Evolutionary conservation across 257 asterid species (phyloP).

Genomic region (Lycium barbarum): DNA sequence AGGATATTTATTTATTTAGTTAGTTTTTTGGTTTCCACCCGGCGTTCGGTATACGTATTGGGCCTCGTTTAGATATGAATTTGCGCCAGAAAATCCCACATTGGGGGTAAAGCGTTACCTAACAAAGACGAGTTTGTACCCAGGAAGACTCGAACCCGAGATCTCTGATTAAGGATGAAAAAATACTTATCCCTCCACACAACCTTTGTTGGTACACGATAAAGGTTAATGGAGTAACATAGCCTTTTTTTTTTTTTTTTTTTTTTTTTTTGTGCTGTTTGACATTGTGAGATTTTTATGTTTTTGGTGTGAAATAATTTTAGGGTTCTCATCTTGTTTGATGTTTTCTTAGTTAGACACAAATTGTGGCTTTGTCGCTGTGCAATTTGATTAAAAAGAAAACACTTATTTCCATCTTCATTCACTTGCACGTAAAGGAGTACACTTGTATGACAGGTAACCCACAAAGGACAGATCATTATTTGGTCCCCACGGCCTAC

Average conservation of each 20-base stretch:
- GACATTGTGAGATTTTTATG: too few relatives aligned
- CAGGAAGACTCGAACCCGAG: background rate
- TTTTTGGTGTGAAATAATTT: too few relatives aligned
- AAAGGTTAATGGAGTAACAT: too few relatives aligned
- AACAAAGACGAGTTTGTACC: background rate
- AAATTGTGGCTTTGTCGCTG: too few relatives aligned
- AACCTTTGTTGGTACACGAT: too few relatives aligned
- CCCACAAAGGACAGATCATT: background rate
- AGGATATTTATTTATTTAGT: background rate
- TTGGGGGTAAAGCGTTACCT: background rate
- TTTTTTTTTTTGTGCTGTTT: too few relatives aligned
- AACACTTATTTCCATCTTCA: too few relatives aligned
- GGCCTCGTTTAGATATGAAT: rapidly evolving
- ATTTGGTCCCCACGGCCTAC: background rate
- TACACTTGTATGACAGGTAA: background rate
- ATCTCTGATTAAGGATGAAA: background rate
- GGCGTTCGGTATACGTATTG: background rate
- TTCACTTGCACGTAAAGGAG: background rate
- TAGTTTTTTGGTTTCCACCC: background rate
- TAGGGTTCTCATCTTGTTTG: too few relatives aligned
- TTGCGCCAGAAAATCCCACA: background rate
- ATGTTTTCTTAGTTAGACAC: too few relatives aligned
- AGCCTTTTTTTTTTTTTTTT: too few relatives aligned
- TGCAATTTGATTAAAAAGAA: too few relatives aligned
- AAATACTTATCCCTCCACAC: too few relatives aligned